Base-by-base conservation (phyloP, 495 filamentous ascomycete species). In the Penicillium waksmanii region DNA sequence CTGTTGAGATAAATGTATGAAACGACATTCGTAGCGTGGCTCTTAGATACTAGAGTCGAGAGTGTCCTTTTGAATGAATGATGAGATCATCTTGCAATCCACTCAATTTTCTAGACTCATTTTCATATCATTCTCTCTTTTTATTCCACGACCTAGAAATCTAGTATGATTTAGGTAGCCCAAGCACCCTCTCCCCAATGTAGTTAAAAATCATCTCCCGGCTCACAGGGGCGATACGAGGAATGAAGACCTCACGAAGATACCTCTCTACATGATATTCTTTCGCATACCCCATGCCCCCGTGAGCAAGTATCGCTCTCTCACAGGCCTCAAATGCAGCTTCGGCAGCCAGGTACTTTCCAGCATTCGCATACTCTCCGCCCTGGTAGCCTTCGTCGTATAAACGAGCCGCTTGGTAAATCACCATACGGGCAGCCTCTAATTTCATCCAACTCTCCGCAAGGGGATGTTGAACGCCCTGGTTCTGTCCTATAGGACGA, bases 181-280 rank as follows among this genome's bases (percentile, higher is more conserved):
- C 66, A 17, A 92, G 71, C 0, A 85, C 86, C 69, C 85, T 87
- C 70, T 93, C 88, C 15, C 82, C 83, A 33, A 92, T 80, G 61
- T 85, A 92, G 59, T 90, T 91, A 77, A 89, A 73, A 50, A 92
- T 89, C 90, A 92, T 92, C 73, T 92, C 90, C 0, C 85, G 76
- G 67, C 86, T 89, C 1, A 92, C 86, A 0, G 88, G 89, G 5
- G 89, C 88, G 53, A 93, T 88, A 21, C 89, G 72, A 12, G 89
- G 89, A 21, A 92, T 88, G 44, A 91, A 81, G 49, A 84, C 86
- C 68, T 92, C 89, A 23, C 89, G 74, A 50, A 92, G 72, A 72
- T 88, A 92, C 38, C 89, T 73, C 73, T 93, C 90, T 0, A 92
- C 89, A 69, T 91, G 85, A 67, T 89, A 91, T 63, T 93, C 89